phyloP scores from a whole-genome alignment of 2,329 filamentous ascomycete genomes.

The Monosporascus sp. region DNA sequence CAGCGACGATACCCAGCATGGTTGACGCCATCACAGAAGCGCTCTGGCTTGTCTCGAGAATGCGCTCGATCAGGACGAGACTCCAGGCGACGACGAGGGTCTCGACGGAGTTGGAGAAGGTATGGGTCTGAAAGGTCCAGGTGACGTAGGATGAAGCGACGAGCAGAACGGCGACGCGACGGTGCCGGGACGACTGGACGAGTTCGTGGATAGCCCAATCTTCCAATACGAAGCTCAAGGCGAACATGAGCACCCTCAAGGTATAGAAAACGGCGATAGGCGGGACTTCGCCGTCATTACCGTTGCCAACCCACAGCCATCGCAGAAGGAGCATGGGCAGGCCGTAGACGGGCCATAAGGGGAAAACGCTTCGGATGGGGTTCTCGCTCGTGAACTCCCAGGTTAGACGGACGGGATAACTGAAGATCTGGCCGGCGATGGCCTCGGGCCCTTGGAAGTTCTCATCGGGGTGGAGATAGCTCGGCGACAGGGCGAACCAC shows the following conservation, averaged over 20 bases:
- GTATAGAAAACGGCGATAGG: conserved; percentile 89
- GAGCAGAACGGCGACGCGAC: conserved; percentile 71
- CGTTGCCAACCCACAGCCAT: conserved; percentile 87
- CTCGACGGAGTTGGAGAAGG: conserved; percentile 96
- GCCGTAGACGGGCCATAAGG: conserved; percentile 92
- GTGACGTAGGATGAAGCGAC: conserved; percentile 97
- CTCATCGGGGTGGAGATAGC: conserved; percentile 97
- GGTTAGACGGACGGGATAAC: conserved; percentile 81
- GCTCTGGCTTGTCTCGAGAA: conserved; percentile 65
- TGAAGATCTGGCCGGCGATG: conserved; percentile 89
- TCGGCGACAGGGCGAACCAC: conserved; percentile 90
- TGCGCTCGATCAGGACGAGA: conserved; percentile 83
- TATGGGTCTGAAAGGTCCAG: conserved; percentile 98
- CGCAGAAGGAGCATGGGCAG: conserved; percentile 87
- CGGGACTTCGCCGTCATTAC: conserved; percentile 68
- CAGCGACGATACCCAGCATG: conserved; percentile 72
- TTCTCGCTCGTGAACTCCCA: conserved; percentile 92
- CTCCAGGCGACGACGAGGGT: conserved; percentile 91
- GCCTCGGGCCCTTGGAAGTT: conserved; percentile 98
- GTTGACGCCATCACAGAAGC: conserved; percentile 69
- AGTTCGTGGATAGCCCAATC: conserved; percentile 97
- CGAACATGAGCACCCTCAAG: conserved; percentile 84
- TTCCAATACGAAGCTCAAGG: conserved; percentile 90
- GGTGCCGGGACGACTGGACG: conserved; percentile 66
- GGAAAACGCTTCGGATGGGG: conserved; percentile 93